Conservation (phyloP, 192 early-diverging fungal genomes). For the Obelidium mucronatum region DNA sequence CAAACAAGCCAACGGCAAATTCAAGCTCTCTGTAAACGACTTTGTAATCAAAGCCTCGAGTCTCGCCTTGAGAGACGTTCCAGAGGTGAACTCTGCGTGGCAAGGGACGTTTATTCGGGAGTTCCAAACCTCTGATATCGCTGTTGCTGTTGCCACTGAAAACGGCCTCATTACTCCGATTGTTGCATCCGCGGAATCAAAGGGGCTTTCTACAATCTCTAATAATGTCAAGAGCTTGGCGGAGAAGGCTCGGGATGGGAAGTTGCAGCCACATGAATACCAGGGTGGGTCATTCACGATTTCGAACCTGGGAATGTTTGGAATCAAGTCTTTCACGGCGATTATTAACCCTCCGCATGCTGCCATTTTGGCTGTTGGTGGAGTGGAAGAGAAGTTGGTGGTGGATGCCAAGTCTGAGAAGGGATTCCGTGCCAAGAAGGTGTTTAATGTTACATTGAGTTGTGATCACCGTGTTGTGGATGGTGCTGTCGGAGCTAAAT, state of each 20-base stretch:
- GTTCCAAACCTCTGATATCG: conserved; percentile 92
- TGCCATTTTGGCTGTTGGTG: conserved; percentile 93
- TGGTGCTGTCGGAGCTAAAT: conserved; percentile 91
- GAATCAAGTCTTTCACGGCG: conserved; percentile 92
- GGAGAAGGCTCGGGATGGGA: conserved; percentile 80
- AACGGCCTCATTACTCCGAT: conserved; percentile 97
- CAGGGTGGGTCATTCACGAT: conserved; percentile 98
- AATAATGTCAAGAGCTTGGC: conserved; percentile 87
- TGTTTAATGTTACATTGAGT: conserved; percentile 88
- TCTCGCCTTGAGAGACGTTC: conserved; percentile 87
- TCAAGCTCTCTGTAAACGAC: conserved; percentile 98
- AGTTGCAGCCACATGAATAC: conserved; percentile 95
- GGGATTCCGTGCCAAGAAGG: conserved; percentile 64
- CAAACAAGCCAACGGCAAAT: conserved; percentile 81
- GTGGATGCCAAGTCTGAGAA: conserved; percentile 48
- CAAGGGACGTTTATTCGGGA: conserved; percentile 90
- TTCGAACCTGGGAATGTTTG: conserved; percentile 98
- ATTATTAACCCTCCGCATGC: conserved; percentile 98
- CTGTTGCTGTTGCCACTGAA: conserved; percentile 92
- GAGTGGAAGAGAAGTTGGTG: conserved; percentile 72
- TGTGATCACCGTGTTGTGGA: conserved; percentile 96
- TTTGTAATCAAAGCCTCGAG: conserved; percentile 96
- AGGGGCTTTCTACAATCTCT: conserved; percentile 88
- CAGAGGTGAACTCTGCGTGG: conserved; percentile 93
- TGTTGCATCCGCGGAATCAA: conserved; percentile 79